Conservation (phyloP, 163 green algal species). For the Scenedesmus sp. region DNA sequence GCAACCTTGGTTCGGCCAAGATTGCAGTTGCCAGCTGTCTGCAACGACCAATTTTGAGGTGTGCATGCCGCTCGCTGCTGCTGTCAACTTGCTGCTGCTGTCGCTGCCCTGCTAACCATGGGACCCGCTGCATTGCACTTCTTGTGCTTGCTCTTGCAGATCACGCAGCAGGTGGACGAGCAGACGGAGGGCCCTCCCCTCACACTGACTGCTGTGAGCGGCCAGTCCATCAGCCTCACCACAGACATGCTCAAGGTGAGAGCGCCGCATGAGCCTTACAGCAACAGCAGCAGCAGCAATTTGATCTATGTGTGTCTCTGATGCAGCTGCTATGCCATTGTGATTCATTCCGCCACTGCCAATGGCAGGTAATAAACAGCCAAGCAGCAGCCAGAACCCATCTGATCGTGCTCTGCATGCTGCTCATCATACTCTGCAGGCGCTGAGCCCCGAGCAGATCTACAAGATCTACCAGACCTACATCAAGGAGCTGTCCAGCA, state of each 20-base stretch:
- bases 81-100: not conserved
- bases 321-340: not conserved
- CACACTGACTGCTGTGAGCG: conserved; percentile 49
- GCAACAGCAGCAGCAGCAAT: not conserved
- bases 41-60: too few relatives aligned
- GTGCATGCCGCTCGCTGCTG: too few relatives aligned
- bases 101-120: too few relatives aligned
- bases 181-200: conserved; percentile 44
- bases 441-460: conserved; percentile 69
- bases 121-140: too few relatives aligned
- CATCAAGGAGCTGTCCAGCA: conserved; percentile 67
- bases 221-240: conserved; percentile 52
- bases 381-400: too few relatives aligned
- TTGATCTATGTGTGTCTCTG: too few relatives aligned
- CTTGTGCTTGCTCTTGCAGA: conserved; percentile 7
- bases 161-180: conserved; percentile 58
- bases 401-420: not conserved
- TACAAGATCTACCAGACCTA: conserved; percentile 74
- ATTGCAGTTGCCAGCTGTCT: too few relatives aligned
- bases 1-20: too few relatives aligned
- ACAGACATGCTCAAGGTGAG: conserved; percentile 52
- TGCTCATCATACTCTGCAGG: not conserved
- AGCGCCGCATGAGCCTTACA: not conserved
- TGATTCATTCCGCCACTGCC: not conserved
- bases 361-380: too few relatives aligned